Percentiles rank a stretch among this genome's conserved stretches.
These are phyloP conservation scores for Saccharomyces mikatae DNA, from an alignment of 805 yeast genomes.

Conservation along the genomic window DNA sequence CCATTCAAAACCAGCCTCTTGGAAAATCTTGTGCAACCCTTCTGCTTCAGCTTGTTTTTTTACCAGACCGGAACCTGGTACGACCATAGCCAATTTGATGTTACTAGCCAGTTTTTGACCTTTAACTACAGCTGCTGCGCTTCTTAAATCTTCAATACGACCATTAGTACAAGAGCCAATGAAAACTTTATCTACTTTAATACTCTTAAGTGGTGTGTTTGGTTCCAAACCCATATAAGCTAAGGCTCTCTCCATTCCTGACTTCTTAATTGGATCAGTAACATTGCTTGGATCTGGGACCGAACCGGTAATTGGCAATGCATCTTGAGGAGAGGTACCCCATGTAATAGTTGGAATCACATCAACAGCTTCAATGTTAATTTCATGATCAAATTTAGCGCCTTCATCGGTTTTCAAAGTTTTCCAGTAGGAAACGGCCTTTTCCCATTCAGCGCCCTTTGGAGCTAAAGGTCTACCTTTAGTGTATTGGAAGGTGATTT, in stretches of 20 bases:
- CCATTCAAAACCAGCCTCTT: conserved; percentile 94
- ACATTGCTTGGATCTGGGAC: conserved; percentile 86
- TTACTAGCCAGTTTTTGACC: conserved; percentile 81
- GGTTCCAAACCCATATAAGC: conserved; percentile 86
- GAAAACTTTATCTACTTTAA: conserved; percentile 84
- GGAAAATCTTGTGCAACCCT: conserved; percentile 86
- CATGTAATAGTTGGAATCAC: conserved; percentile 95
- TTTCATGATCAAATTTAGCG: conserved; percentile 81
- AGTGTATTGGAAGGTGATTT: conserved; percentile 76
- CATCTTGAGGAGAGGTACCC: conserved; percentile 99
- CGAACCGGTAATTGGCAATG: conserved; percentile 80
- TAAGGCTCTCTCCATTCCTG: conserved; percentile 87
- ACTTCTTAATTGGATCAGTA: conserved; percentile 62
- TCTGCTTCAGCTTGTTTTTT: conserved; percentile 90
- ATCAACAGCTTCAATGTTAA: conserved; percentile 72
- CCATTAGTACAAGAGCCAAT: conserved; percentile 98
- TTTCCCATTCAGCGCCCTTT: conserved; percentile 88
- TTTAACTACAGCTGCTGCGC: conserved; percentile 87
- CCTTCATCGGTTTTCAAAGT: conserved; percentile 82
- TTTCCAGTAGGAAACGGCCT: conserved; percentile 87
- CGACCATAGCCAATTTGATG: conserved; percentile 79
- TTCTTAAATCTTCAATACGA: conserved; percentile 92
- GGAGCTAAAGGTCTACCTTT: conserved; percentile 95
- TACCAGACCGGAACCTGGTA: conserved; percentile 95
- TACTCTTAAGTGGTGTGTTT: conserved; percentile 67